Conservation (phyloP, 768 basidiomycete species). For the Leccinum longicurvipes region DNA sequence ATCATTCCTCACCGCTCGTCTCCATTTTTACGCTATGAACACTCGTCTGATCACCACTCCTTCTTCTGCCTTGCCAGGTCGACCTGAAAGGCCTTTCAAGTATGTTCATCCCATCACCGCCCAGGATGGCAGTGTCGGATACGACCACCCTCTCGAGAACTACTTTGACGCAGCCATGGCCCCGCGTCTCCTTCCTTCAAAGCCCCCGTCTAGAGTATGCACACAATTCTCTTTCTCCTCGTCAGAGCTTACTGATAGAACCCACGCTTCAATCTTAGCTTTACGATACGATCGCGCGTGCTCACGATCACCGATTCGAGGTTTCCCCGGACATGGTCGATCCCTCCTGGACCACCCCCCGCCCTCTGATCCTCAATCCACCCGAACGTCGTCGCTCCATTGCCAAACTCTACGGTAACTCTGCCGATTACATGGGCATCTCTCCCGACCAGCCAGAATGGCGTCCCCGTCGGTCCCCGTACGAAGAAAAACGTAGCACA, state of each 20-base stretch:
- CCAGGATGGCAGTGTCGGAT: slow-evolving; percentile 17
- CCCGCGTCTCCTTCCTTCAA: slow-evolving; percentile 11
- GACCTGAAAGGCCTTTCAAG: slow-evolving; percentile 13
- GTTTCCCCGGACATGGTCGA: slow-evolving; percentile 9
- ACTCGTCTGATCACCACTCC: slow-evolving; percentile 1
- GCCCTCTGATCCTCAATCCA: slow-evolving; percentile 9
- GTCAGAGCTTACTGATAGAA: not conserved
- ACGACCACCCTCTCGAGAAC: slow-evolving; percentile 23
- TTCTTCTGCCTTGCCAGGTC: slow-evolving; percentile 10
- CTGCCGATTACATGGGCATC: slow-evolving; percentile 25
- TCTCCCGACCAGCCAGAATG: slow-evolving; percentile 20
- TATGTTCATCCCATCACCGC: slow-evolving; percentile 7
- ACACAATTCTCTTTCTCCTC: not conserved
- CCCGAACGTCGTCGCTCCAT: slow-evolving; percentile 17
- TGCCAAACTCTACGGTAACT: slow-evolving; percentile 8
- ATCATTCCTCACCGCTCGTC: slow-evolving; percentile 1
- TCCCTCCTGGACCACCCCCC: slow-evolving; percentile 8
- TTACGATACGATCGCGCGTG: slow-evolving; percentile 28
- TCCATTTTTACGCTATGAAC: slow-evolving; percentile 13
- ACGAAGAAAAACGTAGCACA: slow-evolving; percentile 23
- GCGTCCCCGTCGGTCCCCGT: slow-evolving; percentile 24
- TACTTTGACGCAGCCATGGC: slow-evolving; percentile 25
- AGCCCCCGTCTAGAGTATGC: slow-evolving; percentile 17
- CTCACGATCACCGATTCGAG: slow-evolving; percentile 23
- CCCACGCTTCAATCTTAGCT: slow-evolving; percentile 17